Evolutionary conservation across 2,329 filamentous ascomycete genomes (phyloP), one percentile per base, ranked within the genome.

Genomic region (Truncatella angustata): DNA sequence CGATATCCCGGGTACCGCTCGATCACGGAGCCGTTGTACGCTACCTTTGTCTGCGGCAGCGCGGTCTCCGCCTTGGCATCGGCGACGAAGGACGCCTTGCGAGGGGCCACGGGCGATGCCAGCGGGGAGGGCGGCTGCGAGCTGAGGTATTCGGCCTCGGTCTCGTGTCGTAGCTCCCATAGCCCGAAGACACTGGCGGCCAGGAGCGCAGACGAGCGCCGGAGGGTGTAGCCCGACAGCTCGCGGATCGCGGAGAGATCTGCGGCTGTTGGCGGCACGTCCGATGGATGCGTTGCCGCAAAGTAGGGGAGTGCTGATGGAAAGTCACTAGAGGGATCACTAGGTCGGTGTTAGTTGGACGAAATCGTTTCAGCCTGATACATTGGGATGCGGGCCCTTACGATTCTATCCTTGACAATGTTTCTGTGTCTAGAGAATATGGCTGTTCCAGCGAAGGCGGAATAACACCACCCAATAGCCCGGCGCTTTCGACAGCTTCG

Each of bases 21-120:
- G 48, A 92, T 85, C 46, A 93, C 87, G 24, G 85, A 88, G 40
- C 89, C 89, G 63, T 90, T 91, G 69, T 87, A 92, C 3, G 87
- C 87, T n/a, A 93, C 82, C 2, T 81, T 77, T 3, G 81, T 84
- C 51, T 72, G 70, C 30, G 65, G 63, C 6, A 78, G 64, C 39
- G 72, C 67, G 35, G 63, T 60, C 20, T 83, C 82, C 14, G 70
- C 70, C 58, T 84, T 81, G 0, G 80, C 72, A 32, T 78, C 76
- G 9, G 64, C 56, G 48, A 75, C 73, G 30, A 66, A 56, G 14
- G 47, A 45, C 2, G 37, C 50, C 4, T 64, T 51, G 11, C 72
- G 70, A 4, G 71, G 61, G 9, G 48, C 40, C n/a, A n/a, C n/a
- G n/a, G n/a, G n/a, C 2, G 53, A 44, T 1, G 50, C 37, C 28